Evolutionary conservation across 305 asterid genomes (phyloP).

Genomic region (Ajuga reptans): DNA sequence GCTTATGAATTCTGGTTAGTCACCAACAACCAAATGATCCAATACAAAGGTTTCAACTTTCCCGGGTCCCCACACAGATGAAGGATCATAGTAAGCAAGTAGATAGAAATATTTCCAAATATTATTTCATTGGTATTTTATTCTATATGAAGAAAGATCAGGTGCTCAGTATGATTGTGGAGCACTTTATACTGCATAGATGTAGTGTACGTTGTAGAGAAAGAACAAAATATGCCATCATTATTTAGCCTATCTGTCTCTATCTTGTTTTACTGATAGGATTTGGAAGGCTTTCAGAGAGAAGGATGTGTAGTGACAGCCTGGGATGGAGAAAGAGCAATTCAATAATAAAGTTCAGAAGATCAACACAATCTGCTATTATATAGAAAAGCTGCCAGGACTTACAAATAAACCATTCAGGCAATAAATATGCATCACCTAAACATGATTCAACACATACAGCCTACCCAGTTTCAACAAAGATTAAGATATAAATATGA

Average conservation of each 20-base stretch:
- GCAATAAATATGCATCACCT: background rate
- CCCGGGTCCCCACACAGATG: background rate
- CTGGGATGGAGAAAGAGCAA: background rate
- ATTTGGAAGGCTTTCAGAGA: background rate
- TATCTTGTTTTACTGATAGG: too few relatives aligned
- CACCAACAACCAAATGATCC: background rate
- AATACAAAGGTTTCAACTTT: background rate
- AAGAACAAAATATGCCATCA: background rate
- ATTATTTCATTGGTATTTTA: background rate
- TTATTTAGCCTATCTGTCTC: too few relatives aligned
- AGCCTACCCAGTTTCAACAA: constrained; percentile 5
- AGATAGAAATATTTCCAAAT: background rate
- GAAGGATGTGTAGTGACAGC: background rate
- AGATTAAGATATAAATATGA: background rate
- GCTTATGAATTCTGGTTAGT: background rate
- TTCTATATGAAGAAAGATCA: background rate
- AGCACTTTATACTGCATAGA: background rate
- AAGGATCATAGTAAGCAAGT: background rate
- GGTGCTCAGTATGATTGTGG: background rate
- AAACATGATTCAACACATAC: background rate
- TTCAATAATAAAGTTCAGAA: background rate
- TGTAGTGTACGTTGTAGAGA: background rate
- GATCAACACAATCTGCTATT: background rate
- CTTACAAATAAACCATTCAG: background rate
- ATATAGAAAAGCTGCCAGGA: background rate